A percentile compares a stretch with the other conserved stretches of the same genome.
These are phyloP conservation scores for Eimeria sp. DNA, from an alignment of 169 alveolate genomes.

Conservation along the genomic window DNA sequence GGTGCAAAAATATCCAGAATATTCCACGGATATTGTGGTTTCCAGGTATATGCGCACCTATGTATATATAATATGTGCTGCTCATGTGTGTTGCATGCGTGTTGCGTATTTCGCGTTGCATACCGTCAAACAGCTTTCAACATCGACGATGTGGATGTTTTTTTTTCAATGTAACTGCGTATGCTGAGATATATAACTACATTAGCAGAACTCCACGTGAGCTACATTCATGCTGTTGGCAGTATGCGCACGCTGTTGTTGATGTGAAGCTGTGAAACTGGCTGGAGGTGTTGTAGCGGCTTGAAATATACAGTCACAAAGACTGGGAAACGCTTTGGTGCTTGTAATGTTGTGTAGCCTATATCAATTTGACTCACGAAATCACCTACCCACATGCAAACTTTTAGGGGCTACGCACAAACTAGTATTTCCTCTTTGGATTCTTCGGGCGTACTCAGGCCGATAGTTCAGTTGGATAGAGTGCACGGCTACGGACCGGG, in stretches of 20 bases:
- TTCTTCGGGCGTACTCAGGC: slow-evolving; percentile 67
- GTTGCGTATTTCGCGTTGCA: neutral
- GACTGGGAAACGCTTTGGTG: neutral
- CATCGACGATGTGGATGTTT: too few relatives aligned
- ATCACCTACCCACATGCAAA: neutral
- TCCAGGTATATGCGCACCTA: neutral
- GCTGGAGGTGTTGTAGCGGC: too few relatives aligned
- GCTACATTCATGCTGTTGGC: too few relatives aligned
- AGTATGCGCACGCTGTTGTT: too few relatives aligned
- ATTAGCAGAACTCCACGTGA: too few relatives aligned
- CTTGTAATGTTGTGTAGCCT: neutral
- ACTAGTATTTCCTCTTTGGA: neutral
- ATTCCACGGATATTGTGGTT: too few relatives aligned
- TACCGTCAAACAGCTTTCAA: too few relatives aligned
- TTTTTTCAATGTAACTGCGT: too few relatives aligned
- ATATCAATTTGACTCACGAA: neutral
- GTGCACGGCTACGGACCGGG: slow-evolving; percentile 93
- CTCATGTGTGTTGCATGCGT: neutral
- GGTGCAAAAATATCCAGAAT: too few relatives aligned
- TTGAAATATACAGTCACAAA: neutral
- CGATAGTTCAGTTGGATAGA: slow-evolving; percentile 93
- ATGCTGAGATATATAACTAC: too few relatives aligned
- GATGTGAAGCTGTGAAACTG: too few relatives aligned
- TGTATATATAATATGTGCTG: neutral
- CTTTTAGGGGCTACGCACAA: neutral